Conservation (phyloP, 352 stramenopile genomes). For the Phytophthora fragariaefolia region DNA sequence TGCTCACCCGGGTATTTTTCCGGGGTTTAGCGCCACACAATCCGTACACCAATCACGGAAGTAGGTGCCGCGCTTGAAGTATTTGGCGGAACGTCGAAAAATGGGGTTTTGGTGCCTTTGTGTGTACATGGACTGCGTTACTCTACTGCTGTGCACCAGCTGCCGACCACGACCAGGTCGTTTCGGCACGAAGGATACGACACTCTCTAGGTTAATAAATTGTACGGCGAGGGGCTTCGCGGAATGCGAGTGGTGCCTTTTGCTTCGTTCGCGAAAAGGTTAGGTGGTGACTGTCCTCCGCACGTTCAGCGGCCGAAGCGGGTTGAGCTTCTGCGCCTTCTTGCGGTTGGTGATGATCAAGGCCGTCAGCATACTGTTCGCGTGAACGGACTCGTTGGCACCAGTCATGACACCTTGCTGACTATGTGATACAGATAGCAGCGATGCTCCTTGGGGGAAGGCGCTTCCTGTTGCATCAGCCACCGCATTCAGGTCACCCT, state of each 20-base stretch:
- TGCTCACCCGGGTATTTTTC: neutral
- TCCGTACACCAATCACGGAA: neutral
- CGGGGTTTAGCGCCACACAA: neutral
- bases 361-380: conserved; percentile 82
- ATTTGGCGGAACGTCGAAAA: no score
- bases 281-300: conserved; percentile 67
- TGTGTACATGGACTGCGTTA: no score
- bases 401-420: conserved; percentile 76
- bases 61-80: no score
- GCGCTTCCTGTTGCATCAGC: conserved; percentile 57
- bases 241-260: neutral
- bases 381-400: conserved; percentile 63
- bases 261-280: conserved; percentile 9
- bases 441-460: conserved; percentile 62
- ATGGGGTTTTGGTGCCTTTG: conserved; percentile 15
- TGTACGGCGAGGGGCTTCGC: conserved; percentile 19
- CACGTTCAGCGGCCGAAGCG: conserved; percentile 55
- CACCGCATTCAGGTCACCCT: conserved; percentile 64
- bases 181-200: no score
- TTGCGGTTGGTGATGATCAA: conserved; percentile 86
- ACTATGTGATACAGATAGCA: conserved; percentile 68
- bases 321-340: conserved; percentile 66
- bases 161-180: no score
- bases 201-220: conserved; percentile 41
- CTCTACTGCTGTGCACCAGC: no score